phyloP scores from a whole-genome alignment of 2,329 filamentous ascomycete genomes.

The Coniochaeta sp. region DNA sequence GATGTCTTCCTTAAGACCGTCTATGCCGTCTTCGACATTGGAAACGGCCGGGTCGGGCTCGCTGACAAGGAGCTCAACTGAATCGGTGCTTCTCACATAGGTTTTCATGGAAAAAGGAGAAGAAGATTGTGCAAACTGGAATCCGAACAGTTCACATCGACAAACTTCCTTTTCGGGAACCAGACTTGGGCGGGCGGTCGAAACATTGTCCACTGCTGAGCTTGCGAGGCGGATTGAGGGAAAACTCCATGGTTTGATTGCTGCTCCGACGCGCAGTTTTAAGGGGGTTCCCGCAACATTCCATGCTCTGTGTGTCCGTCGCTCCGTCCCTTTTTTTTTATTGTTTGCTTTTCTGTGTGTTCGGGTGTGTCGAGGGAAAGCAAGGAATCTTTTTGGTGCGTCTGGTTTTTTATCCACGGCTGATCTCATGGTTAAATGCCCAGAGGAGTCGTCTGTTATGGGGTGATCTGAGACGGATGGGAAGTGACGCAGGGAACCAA shows the following conservation, averaged over 20 bases:
- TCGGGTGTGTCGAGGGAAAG: background rate
- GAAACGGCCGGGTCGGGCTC: conserved; percentile 36
- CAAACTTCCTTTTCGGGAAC: background rate
- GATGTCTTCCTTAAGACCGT: conserved; percentile 74
- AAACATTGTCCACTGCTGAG: background rate
- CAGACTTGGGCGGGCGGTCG: too few species aligned
- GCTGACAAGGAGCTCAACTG: conserved; percentile 28
- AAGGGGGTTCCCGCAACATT: background rate
- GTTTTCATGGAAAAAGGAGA: background rate
- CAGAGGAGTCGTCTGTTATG: background rate
- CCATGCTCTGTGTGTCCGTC: background rate
- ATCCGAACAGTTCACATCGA: background rate
- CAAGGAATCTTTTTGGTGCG: background rate
- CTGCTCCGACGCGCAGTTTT: background rate
- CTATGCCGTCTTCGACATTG: conserved; percentile 64
- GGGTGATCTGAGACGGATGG: background rate
- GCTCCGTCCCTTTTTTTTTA: background rate
- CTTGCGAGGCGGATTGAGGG: background rate
- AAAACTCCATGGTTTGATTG: background rate
- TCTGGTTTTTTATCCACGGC: background rate
- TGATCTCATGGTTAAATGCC: background rate
- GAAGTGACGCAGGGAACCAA: background rate
- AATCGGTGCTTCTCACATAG: too few species aligned
- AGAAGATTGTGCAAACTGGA: background rate
- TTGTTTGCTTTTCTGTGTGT: background rate